Evolutionary conservation across 2,329 filamentous ascomycete genomes (phyloP).

Genomic region (Amesomyces nigricolor): DNA sequence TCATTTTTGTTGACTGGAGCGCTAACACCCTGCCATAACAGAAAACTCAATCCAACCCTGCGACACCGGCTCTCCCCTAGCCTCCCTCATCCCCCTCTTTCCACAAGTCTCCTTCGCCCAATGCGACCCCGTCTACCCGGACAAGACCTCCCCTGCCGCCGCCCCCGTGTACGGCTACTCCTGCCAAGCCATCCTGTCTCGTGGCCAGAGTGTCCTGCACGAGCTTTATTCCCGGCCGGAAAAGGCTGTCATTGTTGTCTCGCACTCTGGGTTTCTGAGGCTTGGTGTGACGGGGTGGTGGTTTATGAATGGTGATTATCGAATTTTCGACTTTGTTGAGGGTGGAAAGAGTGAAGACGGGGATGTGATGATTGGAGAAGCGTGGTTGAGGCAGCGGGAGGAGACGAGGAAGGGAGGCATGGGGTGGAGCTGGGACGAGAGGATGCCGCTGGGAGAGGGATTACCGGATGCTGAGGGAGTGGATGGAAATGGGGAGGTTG

Average conservation of each 20-base stretch:
- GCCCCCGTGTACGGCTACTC: slow-evolving; percentile 49
- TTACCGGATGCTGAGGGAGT: slow-evolving; percentile 24
- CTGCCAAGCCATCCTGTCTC: slow-evolving; percentile 46
- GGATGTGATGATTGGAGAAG: slow-evolving; percentile 20
- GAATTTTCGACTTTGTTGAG: slow-evolving; percentile 52
- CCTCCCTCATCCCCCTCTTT: slow-evolving; percentile 43
- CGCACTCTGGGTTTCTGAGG: slow-evolving; percentile 60
- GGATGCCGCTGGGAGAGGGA: slow-evolving; percentile 28
- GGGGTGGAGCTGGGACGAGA: slow-evolving; percentile 41
- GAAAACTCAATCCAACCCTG: slow-evolving; percentile 54
- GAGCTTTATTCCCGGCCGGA: slow-evolving; percentile 50
- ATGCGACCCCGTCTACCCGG: slow-evolving; percentile 56
- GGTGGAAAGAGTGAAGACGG: background rate
- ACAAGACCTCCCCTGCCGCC: slow-evolving; percentile 48
- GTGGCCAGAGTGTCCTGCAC: slow-evolving; percentile 47
- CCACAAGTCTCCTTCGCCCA: slow-evolving; percentile 50
- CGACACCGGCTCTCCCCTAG: slow-evolving; percentile 52
- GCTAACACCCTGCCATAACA: slow-evolving; percentile 24
- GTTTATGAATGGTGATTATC: slow-evolving; percentile 59
- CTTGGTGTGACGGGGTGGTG: slow-evolving; percentile 49
- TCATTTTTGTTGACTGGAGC: too few relatives aligned
- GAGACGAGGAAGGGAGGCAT: slow-evolving; percentile 45
- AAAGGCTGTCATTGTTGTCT: slow-evolving; percentile 58
- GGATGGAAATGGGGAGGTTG: background rate
- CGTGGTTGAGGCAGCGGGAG: slow-evolving; percentile 43